A percentile compares a stretch with the other conserved stretches of the same genome.
phyloP scores from a whole-genome alignment of 2,329 filamentous ascomycete genomes.

The Colletotrichum chlorophyti region DNA sequence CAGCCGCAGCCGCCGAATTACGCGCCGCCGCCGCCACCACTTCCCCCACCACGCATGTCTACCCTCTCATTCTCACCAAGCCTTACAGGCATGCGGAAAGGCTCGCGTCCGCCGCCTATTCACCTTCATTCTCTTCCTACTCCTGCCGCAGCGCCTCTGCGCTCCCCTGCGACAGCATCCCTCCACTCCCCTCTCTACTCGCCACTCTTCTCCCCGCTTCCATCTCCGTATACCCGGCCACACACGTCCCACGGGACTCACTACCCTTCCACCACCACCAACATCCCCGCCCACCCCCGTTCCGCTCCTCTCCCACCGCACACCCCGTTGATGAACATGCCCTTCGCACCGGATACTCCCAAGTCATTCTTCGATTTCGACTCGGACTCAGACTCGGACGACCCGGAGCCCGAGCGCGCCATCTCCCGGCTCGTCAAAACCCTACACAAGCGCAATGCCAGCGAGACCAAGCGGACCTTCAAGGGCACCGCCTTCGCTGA shows the following conservation, averaged over 20 bases:
- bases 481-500: constrained; percentile 22
- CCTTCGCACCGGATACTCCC: background rate
- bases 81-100: constrained; percentile 15
- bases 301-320: constrained; percentile 25
- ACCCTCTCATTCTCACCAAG: constrained; percentile 1
- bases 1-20: constrained; percentile 7
- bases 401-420: constrained; percentile 17
- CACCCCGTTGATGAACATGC: background rate
- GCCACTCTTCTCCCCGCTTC: constrained; percentile 15
- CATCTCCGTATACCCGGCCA: constrained; percentile 12
- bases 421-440: constrained; percentile 26
- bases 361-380: constrained; percentile 31
- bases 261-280: constrained; percentile 13
- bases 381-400: constrained; percentile 29
- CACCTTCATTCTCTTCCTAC: constrained; percentile 26
- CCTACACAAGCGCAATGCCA: constrained; percentile 27
- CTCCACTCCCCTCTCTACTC: constrained; percentile 24
- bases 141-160: background rate
- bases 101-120: constrained; percentile 25
- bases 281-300: constrained; percentile 25
- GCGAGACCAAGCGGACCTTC: constrained; percentile 18
- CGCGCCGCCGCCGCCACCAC: constrained; percentile 12
- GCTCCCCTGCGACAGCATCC: constrained; percentile 21
- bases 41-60: background rate
- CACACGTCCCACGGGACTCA: constrained; percentile 20